These are phyloP conservation scores for Setomelanomma holmii DNA, from an alignment of 2,329 filamentous ascomycete genomes.

Conservation along the genomic window DNA sequence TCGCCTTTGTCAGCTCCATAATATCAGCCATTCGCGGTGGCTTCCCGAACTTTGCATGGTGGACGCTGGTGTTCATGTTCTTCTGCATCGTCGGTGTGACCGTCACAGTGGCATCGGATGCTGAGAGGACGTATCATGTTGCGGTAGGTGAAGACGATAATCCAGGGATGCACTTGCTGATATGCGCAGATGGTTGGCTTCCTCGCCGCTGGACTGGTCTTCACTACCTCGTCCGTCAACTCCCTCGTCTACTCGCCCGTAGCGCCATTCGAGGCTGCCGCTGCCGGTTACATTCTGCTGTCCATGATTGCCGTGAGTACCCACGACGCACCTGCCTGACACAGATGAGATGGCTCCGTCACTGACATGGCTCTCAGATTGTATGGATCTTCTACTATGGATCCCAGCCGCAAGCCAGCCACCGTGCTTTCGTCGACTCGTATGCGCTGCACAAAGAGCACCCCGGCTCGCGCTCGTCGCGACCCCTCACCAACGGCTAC, in stretches of 20 bases:
- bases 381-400: conserved; percentile 99
- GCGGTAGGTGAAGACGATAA: conserved; percentile 62
- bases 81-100: conserved; percentile 82
- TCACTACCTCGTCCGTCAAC: conserved; percentile 87
- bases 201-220: conserved; percentile 79
- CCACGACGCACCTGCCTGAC: background rate
- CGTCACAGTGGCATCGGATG: conserved; percentile 82
- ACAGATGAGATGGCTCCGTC: background rate
- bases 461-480: conserved; percentile 68
- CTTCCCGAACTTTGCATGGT: conserved; percentile 93
- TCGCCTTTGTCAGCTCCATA: conserved; percentile 86
- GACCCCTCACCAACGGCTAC: conserved; percentile 75
- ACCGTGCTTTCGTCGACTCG: conserved; percentile 91
- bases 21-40: conserved; percentile 66
- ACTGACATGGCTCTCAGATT: conserved; percentile 65
- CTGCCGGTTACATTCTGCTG: conserved; percentile 90
- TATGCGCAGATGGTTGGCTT: conserved; percentile 77
- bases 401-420: conserved; percentile 83
- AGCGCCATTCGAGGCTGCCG: conserved; percentile 80
- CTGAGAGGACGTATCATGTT: conserved; percentile 86
- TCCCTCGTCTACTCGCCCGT: conserved; percentile 78
- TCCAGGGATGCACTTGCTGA: conserved; percentile 25
- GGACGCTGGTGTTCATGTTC: conserved; percentile 84
- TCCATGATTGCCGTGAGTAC: conserved; percentile 90
- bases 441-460: conserved; percentile 91